Evolutionary conservation across 371 early-diverging fungal genomes (phyloP), one percentile per base, ranked within the genome.

Genomic region (Dinochytrium kinnereticum): DNA sequence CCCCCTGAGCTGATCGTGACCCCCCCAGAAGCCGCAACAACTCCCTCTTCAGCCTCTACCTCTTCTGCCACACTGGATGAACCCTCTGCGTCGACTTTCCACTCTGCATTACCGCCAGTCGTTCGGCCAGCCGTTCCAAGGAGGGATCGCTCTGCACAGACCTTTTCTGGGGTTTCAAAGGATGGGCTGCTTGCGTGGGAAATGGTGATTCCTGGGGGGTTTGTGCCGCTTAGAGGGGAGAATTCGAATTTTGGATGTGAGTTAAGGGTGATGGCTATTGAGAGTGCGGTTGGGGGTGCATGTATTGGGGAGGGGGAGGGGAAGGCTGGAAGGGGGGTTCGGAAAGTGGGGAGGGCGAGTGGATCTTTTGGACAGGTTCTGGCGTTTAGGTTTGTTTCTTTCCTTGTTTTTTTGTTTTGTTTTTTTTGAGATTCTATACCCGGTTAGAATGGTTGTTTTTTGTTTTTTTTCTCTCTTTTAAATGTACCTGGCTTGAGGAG

Each of bases 141-240:
- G n/a, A n/a, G n/a, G n/a, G n/a, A n/a, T n/a, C n/a, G n/a, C n/a
- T n/a, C n/a, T n/a, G 57, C 57, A 17, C 10, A 55, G 24, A 55
- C 57, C 17, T 55, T 55, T 26, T 26, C 26, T 10, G 61, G 61
- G 13, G 36, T 61, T 15, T 13, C 13, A 30, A 34, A 61, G 61
- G 61, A 61, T 37, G 61, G 61, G 5, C 37, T 61, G 30, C 24
- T 61, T 30, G 61, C 61, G 7, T 61, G 61, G 61, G 37, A 31
- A 26, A 13, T 61, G 34, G 26, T 17, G 36, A 34, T 33, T 10
- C 57, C 57, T 13, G 2, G 34, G 2, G 26, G 26, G 34, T 30
- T 61, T 5, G 28, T 61, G 7, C 36, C 7, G 61, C 34, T 61
- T 3, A 7, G 61, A 24, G 3, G 13, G 37, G 30, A 28, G 10